These are phyloP conservation scores for Pseudopediastrum boryanum DNA, from an alignment of 139 green algal genomes.

Conservation along the genomic window DNA sequence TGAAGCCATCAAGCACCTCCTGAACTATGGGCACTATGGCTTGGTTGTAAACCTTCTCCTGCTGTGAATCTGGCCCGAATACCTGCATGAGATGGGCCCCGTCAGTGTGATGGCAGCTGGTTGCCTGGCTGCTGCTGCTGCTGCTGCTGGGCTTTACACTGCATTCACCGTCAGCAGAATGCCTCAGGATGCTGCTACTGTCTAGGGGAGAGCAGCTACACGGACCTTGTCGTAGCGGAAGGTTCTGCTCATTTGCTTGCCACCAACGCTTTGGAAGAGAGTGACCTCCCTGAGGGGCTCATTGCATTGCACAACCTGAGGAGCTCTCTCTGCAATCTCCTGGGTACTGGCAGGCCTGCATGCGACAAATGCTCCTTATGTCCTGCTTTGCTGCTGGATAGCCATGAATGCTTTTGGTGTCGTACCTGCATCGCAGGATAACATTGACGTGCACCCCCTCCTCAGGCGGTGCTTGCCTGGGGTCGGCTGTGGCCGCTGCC, in stretches of 20 bases:
- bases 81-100: slow-evolving; percentile 57
- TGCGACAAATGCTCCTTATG: background rate
- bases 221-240: slow-evolving; percentile 95
- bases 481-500: too few species aligned
- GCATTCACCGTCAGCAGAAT: background rate
- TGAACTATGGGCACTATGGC: slow-evolving; percentile 91
- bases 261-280: slow-evolving; percentile 77
- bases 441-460: slow-evolving; percentile 95
- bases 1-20: slow-evolving; percentile 93
- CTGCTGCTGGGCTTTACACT: background rate
- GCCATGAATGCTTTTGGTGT: background rate
- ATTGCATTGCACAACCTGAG: slow-evolving; percentile 84
- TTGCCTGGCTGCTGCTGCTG: background rate
- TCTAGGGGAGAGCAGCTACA: background rate
- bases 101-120: background rate
- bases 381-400: background rate
- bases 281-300: slow-evolving; percentile 82
- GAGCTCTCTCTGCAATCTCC: slow-evolving; percentile 68
- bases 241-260: slow-evolving; percentile 80
- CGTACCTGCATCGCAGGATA: slow-evolving; percentile 93
- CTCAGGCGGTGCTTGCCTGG: slow-evolving; percentile 14
- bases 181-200: background rate
- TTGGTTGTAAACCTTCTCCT: slow-evolving; percentile 88
- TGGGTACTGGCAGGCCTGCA: slow-evolving; percentile 78
- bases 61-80: slow-evolving; percentile 83